Conservation (phyloP, 192 early-diverging fungal genomes). For the Coemansia guatemalensis region DNA sequence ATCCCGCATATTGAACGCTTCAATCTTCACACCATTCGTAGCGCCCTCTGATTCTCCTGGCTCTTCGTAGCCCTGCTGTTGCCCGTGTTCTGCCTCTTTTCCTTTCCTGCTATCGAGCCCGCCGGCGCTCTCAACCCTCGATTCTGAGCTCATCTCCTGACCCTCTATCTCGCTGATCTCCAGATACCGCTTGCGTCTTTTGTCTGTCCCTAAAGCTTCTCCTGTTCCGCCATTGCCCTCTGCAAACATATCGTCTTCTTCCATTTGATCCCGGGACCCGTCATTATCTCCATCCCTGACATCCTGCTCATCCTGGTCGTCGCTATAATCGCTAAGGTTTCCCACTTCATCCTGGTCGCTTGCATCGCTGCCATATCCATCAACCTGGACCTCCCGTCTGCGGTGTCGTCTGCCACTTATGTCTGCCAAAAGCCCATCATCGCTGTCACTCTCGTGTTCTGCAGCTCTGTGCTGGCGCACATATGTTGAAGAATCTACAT, state of each 20-base stretch:
- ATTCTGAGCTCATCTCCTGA: slow-evolving; percentile 51
- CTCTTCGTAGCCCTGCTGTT: not conserved
- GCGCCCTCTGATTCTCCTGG: not conserved
- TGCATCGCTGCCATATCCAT: slow-evolving; percentile 41
- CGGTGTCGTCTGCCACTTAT: slow-evolving; percentile 22
- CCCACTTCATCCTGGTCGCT: slow-evolving; percentile 41
- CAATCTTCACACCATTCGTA: slow-evolving; percentile 30
- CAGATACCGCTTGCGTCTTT: slow-evolving; percentile 46
- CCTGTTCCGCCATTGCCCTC: slow-evolving; percentile 20
- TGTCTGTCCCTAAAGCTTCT: slow-evolving; percentile 7
- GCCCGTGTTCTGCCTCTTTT: not conserved
- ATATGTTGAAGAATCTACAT: not conserved
- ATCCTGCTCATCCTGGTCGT: slow-evolving; percentile 29
- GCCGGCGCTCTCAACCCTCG: slow-evolving; percentile 12
- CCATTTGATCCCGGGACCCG: slow-evolving; percentile 3
- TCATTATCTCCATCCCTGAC: slow-evolving; percentile 12
- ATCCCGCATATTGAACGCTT: slow-evolving; percentile 76
- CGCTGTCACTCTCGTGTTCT: slow-evolving; percentile 24
- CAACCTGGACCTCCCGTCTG: slow-evolving; percentile 12
- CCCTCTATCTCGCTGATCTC: slow-evolving; percentile 60
- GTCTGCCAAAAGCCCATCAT: slow-evolving; percentile 37
- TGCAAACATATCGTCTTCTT: slow-evolving; percentile 67
- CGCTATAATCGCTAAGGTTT: slow-evolving; percentile 32
- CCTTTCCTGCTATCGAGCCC: slow-evolving; percentile 4
- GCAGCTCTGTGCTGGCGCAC: not conserved